phyloP scores from a whole-genome alignment of 441 rosid genomes.

The Adansonia grandidieri region DNA sequence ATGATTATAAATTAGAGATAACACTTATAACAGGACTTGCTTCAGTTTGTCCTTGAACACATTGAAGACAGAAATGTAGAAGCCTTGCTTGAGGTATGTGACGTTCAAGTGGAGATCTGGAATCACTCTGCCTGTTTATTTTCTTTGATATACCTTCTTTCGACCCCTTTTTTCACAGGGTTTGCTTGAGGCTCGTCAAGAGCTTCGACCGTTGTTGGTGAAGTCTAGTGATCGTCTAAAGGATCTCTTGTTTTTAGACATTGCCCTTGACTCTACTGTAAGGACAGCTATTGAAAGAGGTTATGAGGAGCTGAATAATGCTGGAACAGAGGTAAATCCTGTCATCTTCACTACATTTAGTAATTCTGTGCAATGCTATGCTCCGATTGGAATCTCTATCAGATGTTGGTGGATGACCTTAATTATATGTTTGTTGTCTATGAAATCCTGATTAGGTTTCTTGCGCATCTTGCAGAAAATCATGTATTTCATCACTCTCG shows the following conservation, averaged over 20 bases:
- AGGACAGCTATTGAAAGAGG: constrained; percentile 97
- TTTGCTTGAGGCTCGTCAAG: constrained; percentile 97
- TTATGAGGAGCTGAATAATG: constrained; percentile 74
- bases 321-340: constrained; percentile 76
- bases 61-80: constrained; percentile 91
- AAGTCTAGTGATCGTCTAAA: constrained; percentile 81
- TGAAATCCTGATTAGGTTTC: constrained; percentile 30
- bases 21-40: constrained; percentile 65
- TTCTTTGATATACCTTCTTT: neutral
- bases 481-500: constrained; percentile 15
- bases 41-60: constrained; percentile 74
- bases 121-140: neutral
- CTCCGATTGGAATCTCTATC: constrained; percentile 1
- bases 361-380: constrained; percentile 26
- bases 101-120: neutral
- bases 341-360: constrained; percentile 27
- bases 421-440: constrained; percentile 22
- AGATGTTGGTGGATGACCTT: constrained; percentile 13
- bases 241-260: constrained; percentile 90
- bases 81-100: constrained; percentile 81
- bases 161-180: constrained; percentile 48
- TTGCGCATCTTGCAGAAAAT: constrained; percentile 26
- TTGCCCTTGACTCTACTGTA: constrained; percentile 91
- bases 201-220: constrained; percentile 71
- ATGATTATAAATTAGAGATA: constrained; percentile 20